Percentiles rank a stretch among this genome's conserved stretches.
Conservation (phyloP, 2,329 filamentous ascomycete species). For the Didymella glomerata region DNA sequence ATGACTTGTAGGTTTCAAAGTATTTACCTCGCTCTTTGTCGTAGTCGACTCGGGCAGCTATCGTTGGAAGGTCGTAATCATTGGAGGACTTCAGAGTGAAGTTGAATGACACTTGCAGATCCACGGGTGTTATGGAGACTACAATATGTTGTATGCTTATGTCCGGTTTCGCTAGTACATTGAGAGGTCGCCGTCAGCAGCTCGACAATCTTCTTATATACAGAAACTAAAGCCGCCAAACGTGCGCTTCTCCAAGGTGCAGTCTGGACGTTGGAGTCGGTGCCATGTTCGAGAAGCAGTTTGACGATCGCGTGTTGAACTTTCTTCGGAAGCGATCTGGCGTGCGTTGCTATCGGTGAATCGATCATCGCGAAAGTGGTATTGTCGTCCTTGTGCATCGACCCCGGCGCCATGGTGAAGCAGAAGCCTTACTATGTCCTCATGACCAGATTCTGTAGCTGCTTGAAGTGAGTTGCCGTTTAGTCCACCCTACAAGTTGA, state of each 20-base stretch:
- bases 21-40: conserved; percentile 13
- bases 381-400: background rate
- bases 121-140: too few species aligned
- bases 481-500: background rate
- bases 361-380: background rate
- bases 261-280: background rate
- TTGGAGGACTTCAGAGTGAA: too few species aligned
- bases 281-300: background rate
- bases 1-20: conserved; percentile 7
- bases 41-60: conserved; percentile 41
- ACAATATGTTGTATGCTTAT: too few species aligned
- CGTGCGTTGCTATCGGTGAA: background rate
- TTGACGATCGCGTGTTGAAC: background rate
- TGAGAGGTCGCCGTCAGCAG: too few species aligned
- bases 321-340: background rate
- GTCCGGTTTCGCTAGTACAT: too few species aligned
- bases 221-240: background rate
- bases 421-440: background rate
- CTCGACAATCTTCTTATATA: background rate
- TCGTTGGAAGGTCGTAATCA: conserved; percentile 46
- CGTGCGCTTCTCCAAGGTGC: background rate
- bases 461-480: background rate
- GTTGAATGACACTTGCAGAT: too few species aligned
- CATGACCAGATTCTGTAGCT: background rate
- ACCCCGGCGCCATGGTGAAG: background rate